phyloP scores from a whole-genome alignment of 2,329 filamentous ascomycete genomes.

The Beauveria bassiana region DNA sequence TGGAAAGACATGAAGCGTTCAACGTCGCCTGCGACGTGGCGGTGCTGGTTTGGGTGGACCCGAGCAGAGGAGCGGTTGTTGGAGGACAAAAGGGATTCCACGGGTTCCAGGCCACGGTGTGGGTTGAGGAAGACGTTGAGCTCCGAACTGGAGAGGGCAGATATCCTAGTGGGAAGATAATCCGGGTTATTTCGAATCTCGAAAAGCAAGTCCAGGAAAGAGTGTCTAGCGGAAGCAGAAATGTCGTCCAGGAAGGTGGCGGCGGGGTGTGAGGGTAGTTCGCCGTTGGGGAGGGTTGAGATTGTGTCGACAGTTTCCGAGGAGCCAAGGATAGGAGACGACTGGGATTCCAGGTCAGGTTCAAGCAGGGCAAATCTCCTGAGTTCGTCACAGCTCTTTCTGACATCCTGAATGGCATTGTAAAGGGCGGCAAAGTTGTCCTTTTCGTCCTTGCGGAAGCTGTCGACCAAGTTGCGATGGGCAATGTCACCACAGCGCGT shows the following conservation, averaged over 20 bases:
- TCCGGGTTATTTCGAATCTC: slow-evolving; percentile 79
- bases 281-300: slow-evolving; percentile 32
- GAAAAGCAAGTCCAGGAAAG: slow-evolving; percentile 71
- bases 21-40: slow-evolving; percentile 43
- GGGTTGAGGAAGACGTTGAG: slow-evolving; percentile 70
- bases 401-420: slow-evolving; percentile 71
- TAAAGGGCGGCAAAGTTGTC: slow-evolving; percentile 67
- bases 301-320: slow-evolving; percentile 44
- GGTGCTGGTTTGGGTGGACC: slow-evolving; percentile 37
- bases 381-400: slow-evolving; percentile 67
- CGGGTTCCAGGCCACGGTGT: slow-evolving; percentile 69
- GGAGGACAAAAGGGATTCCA: slow-evolving; percentile 75
- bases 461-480: slow-evolving; percentile 68
- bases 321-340: slow-evolving; percentile 34
- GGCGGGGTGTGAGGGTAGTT: slow-evolving; percentile 21
- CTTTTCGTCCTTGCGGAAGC: slow-evolving; percentile 72
- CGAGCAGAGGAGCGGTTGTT: slow-evolving; percentile 45
- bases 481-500: slow-evolving; percentile 67
- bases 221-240: slow-evolving; percentile 64
- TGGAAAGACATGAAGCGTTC: slow-evolving; percentile 84
- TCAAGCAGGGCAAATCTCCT: slow-evolving; percentile 64
- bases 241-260: slow-evolving; percentile 62
- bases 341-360: slow-evolving; percentile 58
- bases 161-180: slow-evolving; percentile 77
- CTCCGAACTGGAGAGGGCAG: slow-evolving; percentile 66